Percentiles rank a stretch among this genome's conserved stretches.
These are phyloP conservation scores for Russula dissimulans DNA, from an alignment of 768 basidiomycete genomes.

Conservation along the genomic window DNA sequence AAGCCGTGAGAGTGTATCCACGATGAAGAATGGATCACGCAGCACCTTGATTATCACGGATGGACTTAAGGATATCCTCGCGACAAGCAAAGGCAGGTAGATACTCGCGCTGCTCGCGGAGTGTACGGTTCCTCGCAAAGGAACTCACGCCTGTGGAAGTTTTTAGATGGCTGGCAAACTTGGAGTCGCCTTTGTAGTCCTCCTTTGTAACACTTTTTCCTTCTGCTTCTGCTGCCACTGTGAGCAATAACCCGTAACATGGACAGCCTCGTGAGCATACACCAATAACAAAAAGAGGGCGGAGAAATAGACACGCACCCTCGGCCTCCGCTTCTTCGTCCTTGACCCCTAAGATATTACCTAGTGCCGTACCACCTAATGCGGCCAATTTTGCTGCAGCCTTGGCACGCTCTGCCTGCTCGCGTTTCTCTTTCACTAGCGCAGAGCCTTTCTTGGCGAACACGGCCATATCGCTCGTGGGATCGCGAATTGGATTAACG, in stretches of 20 bases:
- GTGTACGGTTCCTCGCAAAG: slow-evolving; percentile 71
- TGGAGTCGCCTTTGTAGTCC: slow-evolving; percentile 87
- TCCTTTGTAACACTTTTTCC: slow-evolving; percentile 46
- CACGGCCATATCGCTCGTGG: slow-evolving; percentile 88
- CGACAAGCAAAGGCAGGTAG: slow-evolving; percentile 96
- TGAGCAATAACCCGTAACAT: slow-evolving; percentile 20
- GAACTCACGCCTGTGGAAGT: slow-evolving; percentile 63
- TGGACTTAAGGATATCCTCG: slow-evolving; percentile 78
- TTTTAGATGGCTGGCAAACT: slow-evolving; percentile 94
- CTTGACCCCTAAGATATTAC: slow-evolving; percentile 95
- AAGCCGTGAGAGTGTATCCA: not conserved
- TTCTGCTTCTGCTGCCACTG: slow-evolving; percentile 43
- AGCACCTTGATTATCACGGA: slow-evolving; percentile 91
- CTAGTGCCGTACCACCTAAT: slow-evolving; percentile 86
- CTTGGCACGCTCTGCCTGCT: slow-evolving; percentile 92
- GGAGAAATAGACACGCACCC: slow-evolving; percentile 44
- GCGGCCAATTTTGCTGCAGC: slow-evolving; percentile 93
- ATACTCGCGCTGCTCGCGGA: slow-evolving; percentile 95
- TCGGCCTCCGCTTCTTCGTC: slow-evolving; percentile 91
- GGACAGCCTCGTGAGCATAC: slow-evolving; percentile 70
- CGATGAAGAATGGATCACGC: slow-evolving; percentile 9
- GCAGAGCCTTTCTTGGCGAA: slow-evolving; percentile 97
- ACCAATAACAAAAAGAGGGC: slow-evolving; percentile 31
- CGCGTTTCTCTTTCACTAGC: slow-evolving; percentile 90
- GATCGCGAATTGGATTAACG: slow-evolving; percentile 91